phyloP scores from a whole-genome alignment of 805 yeast genomes.

The Pichia nanzhaoensis region DNA sequence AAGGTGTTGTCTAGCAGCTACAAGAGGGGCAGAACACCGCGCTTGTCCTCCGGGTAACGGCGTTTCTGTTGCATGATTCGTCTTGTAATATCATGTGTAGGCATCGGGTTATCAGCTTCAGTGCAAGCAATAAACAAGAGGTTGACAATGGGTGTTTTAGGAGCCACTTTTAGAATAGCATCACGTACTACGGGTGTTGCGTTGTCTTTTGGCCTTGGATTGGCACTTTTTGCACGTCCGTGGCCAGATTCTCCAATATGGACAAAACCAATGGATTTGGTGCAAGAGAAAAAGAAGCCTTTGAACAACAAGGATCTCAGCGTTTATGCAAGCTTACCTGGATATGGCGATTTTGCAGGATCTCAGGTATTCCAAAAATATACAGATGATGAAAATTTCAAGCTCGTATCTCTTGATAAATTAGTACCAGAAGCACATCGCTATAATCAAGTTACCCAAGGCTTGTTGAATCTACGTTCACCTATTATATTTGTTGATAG shows the following conservation, averaged over 20 bases:
- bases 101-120: neutral
- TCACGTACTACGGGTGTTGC: conserved; percentile 13
- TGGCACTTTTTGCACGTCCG: conserved; percentile 25
- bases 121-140: neutral
- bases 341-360: neutral
- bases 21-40: no score
- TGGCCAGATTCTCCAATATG: conserved; percentile 24
- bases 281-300: neutral
- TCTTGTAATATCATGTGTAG: no score
- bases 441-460: conserved; percentile 61
- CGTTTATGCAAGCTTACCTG: neutral
- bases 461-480: conserved; percentile 61
- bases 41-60: no score
- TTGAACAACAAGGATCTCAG: neutral
- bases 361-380: conserved; percentile 24
- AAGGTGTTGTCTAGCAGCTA: no score
- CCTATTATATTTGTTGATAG: conserved; percentile 59
- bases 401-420: conserved; percentile 32
- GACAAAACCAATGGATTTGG: conserved; percentile 12
- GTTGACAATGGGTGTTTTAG: conserved; percentile 2
- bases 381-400: conserved; percentile 21
- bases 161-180: conserved; percentile 7
- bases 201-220: conserved; percentile 24
- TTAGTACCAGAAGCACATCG: conserved; percentile 54
- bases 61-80: no score